Base-by-base conservation (phyloP, 805 yeast genomes). In the Yamadazyma takamatsuzukensis region DNA sequence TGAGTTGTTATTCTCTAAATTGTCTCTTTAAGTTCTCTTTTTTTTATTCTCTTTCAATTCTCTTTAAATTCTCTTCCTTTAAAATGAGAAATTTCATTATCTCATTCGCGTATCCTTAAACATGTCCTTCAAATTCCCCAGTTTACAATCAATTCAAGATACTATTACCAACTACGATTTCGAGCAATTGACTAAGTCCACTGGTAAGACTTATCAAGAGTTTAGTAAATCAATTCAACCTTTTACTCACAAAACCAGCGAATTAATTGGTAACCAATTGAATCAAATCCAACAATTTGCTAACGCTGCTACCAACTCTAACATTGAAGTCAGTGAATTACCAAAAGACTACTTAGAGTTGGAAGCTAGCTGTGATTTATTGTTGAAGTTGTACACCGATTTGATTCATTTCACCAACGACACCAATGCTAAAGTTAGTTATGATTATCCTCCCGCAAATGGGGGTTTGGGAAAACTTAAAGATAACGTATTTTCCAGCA, bases 391-490 rank as follows among this genome's bases (percentile, higher is more conserved):
- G 38, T 79, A 80, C 59, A 76, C 69, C 30, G 72, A 66, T 42
- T 59, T 66, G 45, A 62, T 66, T 38, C 65, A 55, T 15, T 56
- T 54, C 48, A 59, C 64, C 41, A 52, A 55, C 39, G 68, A 64
- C 30, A 84, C 88, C 25, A 84, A 76, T 51, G 86, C 74, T 48
- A 76, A 81, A 40, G 83, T 81, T 45, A 74, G 83, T 30, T 84
- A 84, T 53, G 95, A 84, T 54, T 83, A 82, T 48, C 95, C 95
- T 16, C 90, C 93, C 33, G 71, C 68, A 5, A 65, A 62, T 56
- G 54, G 59, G 16, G 61, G 71, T 4, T 41, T 66, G 30, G 47
- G 46, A 47, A 81, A 81, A 53, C 57, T 83, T 41, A 71, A 72
- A 40, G 90, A 84, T 45, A 73, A 75, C 45, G 59, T 77, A 4